A percentile compares a stretch with the other conserved stretches of the same genome.
These are phyloP conservation scores for Macrolepiota albuminosa DNA, from an alignment of 768 basidiomycete genomes.

Conservation along the genomic window DNA sequence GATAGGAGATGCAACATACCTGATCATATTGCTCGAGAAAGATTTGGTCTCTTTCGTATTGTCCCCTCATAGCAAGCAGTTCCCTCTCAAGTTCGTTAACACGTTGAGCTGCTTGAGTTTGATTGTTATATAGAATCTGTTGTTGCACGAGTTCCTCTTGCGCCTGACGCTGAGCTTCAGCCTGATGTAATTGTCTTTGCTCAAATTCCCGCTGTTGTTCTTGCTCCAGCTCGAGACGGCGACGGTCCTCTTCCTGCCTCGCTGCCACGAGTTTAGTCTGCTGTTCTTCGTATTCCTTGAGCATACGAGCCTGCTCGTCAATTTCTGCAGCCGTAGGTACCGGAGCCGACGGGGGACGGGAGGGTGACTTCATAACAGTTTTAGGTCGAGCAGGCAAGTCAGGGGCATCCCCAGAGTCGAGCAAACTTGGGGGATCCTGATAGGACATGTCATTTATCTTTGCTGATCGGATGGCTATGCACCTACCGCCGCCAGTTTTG, in stretches of 20 bases:
- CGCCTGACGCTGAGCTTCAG: constrained; percentile 80
- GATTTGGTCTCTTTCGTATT: constrained; percentile 97
- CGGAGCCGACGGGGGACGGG: constrained; percentile 71
- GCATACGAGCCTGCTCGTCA: constrained; percentile 87
- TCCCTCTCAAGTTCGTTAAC: constrained; percentile 84
- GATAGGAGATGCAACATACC: constrained; percentile 40
- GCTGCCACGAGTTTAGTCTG: constrained; percentile 82
- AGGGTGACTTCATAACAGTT: constrained; percentile 49
- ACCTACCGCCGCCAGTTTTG: constrained; percentile 87
- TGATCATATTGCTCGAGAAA: constrained; percentile 96
- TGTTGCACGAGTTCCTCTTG: constrained; percentile 89
- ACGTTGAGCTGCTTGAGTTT: constrained; percentile 67
- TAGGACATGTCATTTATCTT: background rate
- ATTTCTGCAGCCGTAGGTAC: constrained; percentile 67
- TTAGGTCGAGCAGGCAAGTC: constrained; percentile 83
- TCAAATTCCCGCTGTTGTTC: constrained; percentile 88
- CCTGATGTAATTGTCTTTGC: constrained; percentile 80
- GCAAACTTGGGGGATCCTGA: constrained; percentile 94
- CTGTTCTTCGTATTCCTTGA: constrained; percentile 95
- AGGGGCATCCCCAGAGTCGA: constrained; percentile 78
- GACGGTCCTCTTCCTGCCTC: constrained; percentile 78
- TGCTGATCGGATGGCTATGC: background rate
- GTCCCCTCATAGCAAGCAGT: constrained; percentile 88
- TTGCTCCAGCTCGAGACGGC: constrained; percentile 70
- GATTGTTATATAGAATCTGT: constrained; percentile 74